Evolutionary conservation across 2,329 filamentous ascomycete genomes (phyloP).

Genomic region (Fusarium secorum): DNA sequence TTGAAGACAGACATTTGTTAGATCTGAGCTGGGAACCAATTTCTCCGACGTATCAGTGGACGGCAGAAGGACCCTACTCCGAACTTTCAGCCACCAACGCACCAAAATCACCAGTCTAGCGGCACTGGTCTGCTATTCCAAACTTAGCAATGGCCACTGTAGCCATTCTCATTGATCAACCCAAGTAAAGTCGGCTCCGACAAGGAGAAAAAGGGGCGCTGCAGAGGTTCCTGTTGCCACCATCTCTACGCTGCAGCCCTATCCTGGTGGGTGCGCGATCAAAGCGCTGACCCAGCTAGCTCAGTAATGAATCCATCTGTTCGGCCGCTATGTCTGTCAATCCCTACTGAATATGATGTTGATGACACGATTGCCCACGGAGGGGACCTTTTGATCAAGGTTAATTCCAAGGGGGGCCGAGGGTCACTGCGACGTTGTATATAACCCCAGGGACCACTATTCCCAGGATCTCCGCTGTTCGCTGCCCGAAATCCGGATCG

Average conservation of each 20-base stretch:
- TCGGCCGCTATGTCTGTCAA: conserved; percentile 14
- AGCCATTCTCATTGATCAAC: not conserved
- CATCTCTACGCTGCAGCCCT: not conserved
- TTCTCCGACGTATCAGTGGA: not conserved
- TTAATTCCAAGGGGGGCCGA: not conserved
- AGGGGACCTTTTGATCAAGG: not conserved
- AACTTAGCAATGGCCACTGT: not conserved
- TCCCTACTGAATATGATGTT: conserved; percentile 21
- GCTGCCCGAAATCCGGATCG: conserved; percentile 23
- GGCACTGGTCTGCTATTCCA: not conserved
- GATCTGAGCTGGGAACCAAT: not conserved
- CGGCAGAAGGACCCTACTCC: not conserved
- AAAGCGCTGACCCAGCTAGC: not conserved
- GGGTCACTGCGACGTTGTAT: conserved; percentile 6
- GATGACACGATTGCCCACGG: conserved; percentile 13
- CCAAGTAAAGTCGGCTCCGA: not conserved
- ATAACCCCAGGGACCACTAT: conserved; percentile 17
- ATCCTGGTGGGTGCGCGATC: conserved; percentile 1
- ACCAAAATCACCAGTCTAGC: not conserved
- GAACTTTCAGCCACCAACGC: not conserved
- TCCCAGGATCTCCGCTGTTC: not conserved
- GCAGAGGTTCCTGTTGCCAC: not conserved
- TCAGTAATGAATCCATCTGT: not conserved
- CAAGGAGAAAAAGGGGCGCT: conserved; percentile 1
- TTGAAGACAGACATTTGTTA: not conserved